Evolutionary conservation across 352 stramenopile species (phyloP), one percentile per base, ranked within the genome.

Genomic region (Globisporangium paroecandrum): DNA sequence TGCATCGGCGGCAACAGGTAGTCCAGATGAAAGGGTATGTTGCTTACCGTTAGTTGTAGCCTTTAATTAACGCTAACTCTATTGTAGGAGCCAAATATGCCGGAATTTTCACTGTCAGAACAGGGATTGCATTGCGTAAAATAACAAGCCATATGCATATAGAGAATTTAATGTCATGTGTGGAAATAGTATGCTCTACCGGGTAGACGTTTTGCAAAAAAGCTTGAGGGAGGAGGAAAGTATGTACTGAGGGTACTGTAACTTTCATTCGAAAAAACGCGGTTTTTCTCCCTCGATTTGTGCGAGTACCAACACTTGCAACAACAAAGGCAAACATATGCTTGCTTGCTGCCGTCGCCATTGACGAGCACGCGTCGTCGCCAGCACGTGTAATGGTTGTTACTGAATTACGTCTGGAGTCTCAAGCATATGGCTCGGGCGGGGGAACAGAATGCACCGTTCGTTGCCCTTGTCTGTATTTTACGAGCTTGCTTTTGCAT

Each of bases 231-330:
- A 51, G 43, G 10, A 9, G 43, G 18, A 51, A 24, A 38, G 10
- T 58, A 58, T 8, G 53, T 24, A 22, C 6, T 7, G 22, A 38
- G 6, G n/a, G 51, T n/a, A 20, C 12, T 18, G 51, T 34, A 9
- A 22, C 3, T 38, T 38, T 58, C 24, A 38, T 58, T 58, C 53
- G 53, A 58, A 58, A 58, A 58, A 57, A n/a, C 12, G 41, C 15
- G 9, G 1, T 49, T 22, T 49, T 49, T 49, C 41, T 49, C 41
- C 15, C 41, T 43, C 36, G 36, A 43, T 43, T 43, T 15, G 36
- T 43, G 41, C 41, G 41, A 49, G 41, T 49, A 18, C n/a, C 41
- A 22, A 9, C 41, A 49, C 41, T 9, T 22, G 41, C 41, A 49
- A 49, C 41, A 49, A 9, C 15, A 49, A 49, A n/a, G 4, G 4